These are phyloP conservation scores for Colletotrichum eleusines DNA, from an alignment of 2,329 filamentous ascomycete genomes.

Conservation along the genomic window DNA sequence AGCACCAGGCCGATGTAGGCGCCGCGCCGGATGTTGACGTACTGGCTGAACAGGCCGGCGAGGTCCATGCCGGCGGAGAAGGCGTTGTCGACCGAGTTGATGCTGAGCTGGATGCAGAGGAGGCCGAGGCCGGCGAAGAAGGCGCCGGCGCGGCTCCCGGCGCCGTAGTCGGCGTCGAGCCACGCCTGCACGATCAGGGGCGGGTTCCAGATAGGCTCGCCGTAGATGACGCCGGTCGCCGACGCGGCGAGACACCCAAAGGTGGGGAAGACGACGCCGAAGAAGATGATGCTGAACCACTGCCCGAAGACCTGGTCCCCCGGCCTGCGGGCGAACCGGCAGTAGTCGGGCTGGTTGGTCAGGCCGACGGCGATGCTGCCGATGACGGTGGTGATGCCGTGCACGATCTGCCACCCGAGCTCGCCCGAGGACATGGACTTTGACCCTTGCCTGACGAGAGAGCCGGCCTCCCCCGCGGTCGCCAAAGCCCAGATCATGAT, in stretches of 20 bases:
- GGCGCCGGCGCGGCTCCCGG: conserved; percentile 35
- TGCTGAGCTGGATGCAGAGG: conserved; percentile 37
- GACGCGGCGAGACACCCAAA: conserved; percentile 53
- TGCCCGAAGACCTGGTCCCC: conserved; percentile 57
- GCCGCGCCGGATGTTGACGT: conserved; percentile 68
- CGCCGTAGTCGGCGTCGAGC: conserved; percentile 26
- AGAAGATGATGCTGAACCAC: conserved; percentile 52
- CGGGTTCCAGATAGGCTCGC: conserved; percentile 57
- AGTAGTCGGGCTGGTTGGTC: conserved; percentile 60
- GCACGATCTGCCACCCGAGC: conserved; percentile 53
- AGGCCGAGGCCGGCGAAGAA: conserved; percentile 43
- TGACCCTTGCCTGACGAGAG: conserved; percentile 43
- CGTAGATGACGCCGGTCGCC: conserved; percentile 48
- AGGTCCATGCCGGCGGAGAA: conserved; percentile 66
- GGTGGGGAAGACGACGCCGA: conserved; percentile 54
- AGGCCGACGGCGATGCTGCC: conserved; percentile 59
- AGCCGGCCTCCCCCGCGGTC: conserved; percentile 49
- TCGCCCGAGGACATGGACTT: conserved; percentile 38
- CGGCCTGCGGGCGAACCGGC: conserved; percentile 55
- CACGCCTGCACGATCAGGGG: conserved; percentile 42
- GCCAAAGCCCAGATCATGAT: conserved; percentile 54
- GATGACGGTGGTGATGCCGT: conserved; percentile 56
- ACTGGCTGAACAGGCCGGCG: conserved; percentile 63
- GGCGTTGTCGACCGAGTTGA: conserved; percentile 43
- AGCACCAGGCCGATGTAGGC: conserved; percentile 61